These are phyloP conservation scores for Daldinia caldariorum DNA, from an alignment of 495 filamentous ascomycete genomes.

Conservation along the genomic window DNA sequence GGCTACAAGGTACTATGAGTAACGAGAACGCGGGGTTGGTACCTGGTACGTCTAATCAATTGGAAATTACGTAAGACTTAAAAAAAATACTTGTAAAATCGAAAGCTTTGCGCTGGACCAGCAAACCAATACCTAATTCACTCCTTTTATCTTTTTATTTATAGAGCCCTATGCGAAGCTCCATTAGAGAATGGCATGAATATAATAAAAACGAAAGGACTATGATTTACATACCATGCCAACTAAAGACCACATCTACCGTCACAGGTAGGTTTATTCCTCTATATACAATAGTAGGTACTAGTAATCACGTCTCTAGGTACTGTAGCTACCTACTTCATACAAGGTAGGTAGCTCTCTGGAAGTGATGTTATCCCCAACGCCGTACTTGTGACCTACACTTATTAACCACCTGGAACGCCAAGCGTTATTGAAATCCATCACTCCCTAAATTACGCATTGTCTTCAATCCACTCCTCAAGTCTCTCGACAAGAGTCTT, in stretches of 20 bases:
- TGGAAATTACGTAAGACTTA: background rate
- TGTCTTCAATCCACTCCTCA: constrained; percentile 77
- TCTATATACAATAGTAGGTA: background rate
- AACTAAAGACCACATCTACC: background rate
- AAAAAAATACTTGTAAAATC: background rate
- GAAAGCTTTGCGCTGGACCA: no score
- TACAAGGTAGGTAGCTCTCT: background rate
- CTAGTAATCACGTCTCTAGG: background rate
- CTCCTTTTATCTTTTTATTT: background rate
- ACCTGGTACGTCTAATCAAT: no score
- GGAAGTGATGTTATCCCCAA: background rate
- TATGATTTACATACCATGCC: background rate
- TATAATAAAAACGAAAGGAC: background rate
- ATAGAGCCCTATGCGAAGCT: background rate
- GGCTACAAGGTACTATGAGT: no score
- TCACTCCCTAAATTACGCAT: constrained; percentile 43
- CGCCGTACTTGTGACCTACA: constrained; percentile 4
- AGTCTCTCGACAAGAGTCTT: constrained; percentile 79
- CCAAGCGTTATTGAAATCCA: background rate
- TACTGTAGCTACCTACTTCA: background rate
- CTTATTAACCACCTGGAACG: background rate
- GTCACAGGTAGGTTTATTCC: background rate
- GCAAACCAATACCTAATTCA: no score
- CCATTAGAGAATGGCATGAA: no score
- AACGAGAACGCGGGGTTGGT: background rate